phyloP scores from a whole-genome alignment of 2,329 filamentous ascomycete genomes.

The Fusarium decemcellulare region DNA sequence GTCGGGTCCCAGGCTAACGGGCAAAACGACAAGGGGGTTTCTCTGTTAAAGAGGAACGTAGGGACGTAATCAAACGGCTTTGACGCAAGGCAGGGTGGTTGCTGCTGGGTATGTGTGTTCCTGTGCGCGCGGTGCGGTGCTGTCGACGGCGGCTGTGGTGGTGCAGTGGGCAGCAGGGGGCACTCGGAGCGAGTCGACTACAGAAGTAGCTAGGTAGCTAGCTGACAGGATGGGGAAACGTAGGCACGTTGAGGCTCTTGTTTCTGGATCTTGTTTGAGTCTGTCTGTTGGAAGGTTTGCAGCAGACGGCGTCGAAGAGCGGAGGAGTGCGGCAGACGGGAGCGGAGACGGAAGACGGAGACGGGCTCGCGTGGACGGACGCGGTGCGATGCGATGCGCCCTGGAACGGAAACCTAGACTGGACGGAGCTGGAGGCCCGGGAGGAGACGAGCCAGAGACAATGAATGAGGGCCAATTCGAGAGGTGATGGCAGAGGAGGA shows the following conservation, averaged over 20 bases:
- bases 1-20: slow-evolving; percentile 28
- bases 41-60: slow-evolving; percentile 26
- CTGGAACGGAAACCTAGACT: slow-evolving; percentile 40
- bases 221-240: slow-evolving; percentile 14
- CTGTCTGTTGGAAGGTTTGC: slow-evolving; percentile 33
- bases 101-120: slow-evolving; percentile 41
- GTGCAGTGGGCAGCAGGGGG: slow-evolving; percentile 42
- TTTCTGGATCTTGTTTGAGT: slow-evolving; percentile 24
- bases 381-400: slow-evolving; percentile 28
- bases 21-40: slow-evolving; percentile 34
- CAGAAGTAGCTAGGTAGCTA: slow-evolving; percentile 1
- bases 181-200: slow-evolving; percentile 36
- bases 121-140: slow-evolving; percentile 38
- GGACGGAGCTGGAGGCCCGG: slow-evolving; percentile 25
- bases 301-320: slow-evolving; percentile 32
- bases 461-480: slow-evolving; percentile 33
- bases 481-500: slow-evolving; percentile 48
- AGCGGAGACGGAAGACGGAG: slow-evolving; percentile 27
- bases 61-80: slow-evolving; percentile 27
- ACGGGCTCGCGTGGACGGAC: slow-evolving; percentile 27
- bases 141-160: slow-evolving; percentile 41
- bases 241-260: slow-evolving; percentile 35
- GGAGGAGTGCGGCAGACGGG: slow-evolving; percentile 20
- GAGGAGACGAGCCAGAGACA: slow-evolving; percentile 40
- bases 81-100: slow-evolving; percentile 36